These are phyloP conservation scores for Linnemannia exigua DNA, from an alignment of 192 early-diverging fungal genomes.

Conservation along the genomic window DNA sequence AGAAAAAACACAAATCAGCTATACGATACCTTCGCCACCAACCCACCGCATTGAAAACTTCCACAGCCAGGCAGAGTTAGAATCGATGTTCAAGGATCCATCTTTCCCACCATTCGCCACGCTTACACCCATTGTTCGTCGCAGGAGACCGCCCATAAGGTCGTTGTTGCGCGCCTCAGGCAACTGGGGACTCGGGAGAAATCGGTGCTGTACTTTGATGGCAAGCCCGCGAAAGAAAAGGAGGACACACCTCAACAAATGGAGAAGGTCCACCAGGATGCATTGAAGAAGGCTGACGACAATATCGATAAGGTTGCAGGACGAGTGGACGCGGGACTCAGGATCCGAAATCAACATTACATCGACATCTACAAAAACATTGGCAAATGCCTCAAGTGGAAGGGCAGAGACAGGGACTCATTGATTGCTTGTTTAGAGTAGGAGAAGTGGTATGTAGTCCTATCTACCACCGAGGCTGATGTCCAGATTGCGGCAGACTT, in stretches of 20 bases:
- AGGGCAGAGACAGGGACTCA: background rate
- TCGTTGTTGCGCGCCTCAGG: no score
- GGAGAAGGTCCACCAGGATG: background rate
- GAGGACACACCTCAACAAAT: background rate
- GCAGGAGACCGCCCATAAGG: no score
- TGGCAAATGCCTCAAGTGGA: background rate
- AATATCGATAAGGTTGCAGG: background rate
- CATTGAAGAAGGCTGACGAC: background rate
- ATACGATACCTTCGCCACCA: no score
- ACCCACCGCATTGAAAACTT: no score
- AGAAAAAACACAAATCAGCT: no score
- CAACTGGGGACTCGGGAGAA: no score
- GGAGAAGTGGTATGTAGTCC: background rate
- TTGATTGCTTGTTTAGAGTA: background rate
- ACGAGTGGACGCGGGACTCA: background rate
- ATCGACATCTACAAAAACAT: conserved; percentile 6
- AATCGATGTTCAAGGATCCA: no score
- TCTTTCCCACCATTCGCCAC: no score
- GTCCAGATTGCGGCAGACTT: conserved; percentile 1
- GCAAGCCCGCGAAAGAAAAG: background rate
- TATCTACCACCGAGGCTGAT: conserved; percentile 6
- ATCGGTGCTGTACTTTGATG: background rate
- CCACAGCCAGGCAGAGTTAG: no score
- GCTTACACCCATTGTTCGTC: no score
- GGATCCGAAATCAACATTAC: background rate